Conservation (phyloP, 1,284 basidiomycete species). For the Malassezia globosa region DNA sequence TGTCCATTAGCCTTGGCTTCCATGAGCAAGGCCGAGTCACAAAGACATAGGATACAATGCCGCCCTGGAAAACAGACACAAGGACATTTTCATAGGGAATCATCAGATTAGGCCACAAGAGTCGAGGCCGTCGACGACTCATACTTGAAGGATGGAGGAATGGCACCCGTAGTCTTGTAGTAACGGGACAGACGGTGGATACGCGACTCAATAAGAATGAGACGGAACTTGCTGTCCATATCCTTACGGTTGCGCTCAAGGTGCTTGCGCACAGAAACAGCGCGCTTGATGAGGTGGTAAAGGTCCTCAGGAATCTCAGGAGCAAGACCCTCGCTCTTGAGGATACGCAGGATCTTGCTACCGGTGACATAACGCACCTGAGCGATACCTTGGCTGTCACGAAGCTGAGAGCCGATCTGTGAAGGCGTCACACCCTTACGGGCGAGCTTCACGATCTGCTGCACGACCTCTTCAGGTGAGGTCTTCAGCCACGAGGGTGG, state of each 20-base stretch:
- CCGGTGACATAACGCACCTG: slow-evolving; percentile 91
- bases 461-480: slow-evolving; percentile 83
- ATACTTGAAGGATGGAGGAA: slow-evolving; percentile 80
- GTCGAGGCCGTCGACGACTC: slow-evolving; percentile 48
- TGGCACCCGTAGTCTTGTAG: slow-evolving; percentile 97
- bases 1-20: neutral
- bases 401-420: slow-evolving; percentile 93
- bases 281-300: slow-evolving; percentile 99
- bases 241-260: slow-evolving; percentile 92
- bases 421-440: slow-evolving; percentile 95
- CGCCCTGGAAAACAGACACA: neutral
- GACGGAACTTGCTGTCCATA: slow-evolving; percentile 71
- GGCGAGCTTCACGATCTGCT: slow-evolving; percentile 93
- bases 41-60: slow-evolving; percentile 1
- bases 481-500: slow-evolving; percentile 96
- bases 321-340: slow-evolving; percentile 90
- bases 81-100: slow-evolving; percentile 14
- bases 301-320: slow-evolving; percentile 98
- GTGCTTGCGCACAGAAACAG: slow-evolving; percentile 96
- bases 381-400: slow-evolving; percentile 95
- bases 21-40: neutral
- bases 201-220: slow-evolving; percentile 95
- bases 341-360: slow-evolving; percentile 97
- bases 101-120: slow-evolving; percentile 40
- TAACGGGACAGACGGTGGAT: slow-evolving; percentile 90